Evolutionary conservation across 768 basidiomycete genomes (phyloP).

Genomic region (Holtermannia corniformis): DNA sequence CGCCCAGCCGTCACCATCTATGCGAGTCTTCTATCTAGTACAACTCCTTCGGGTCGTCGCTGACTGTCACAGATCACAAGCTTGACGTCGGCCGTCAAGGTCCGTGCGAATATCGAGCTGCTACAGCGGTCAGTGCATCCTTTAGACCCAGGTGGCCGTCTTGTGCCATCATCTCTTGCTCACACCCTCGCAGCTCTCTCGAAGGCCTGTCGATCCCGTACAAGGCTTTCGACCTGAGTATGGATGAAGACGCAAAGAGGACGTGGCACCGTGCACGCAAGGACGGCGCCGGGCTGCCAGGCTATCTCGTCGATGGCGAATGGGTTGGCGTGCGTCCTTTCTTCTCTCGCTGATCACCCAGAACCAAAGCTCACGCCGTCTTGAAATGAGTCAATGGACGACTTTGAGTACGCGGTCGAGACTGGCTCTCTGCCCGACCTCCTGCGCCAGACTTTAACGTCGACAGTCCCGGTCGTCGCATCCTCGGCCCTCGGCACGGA

Average conservation of each 20-base stretch:
- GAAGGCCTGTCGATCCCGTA: conserved; percentile 33
- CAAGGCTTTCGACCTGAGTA: conserved; percentile 28
- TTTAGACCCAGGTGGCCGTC: not conserved
- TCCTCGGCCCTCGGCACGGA: not conserved
- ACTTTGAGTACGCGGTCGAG: conserved; percentile 36
- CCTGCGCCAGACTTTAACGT: conserved; percentile 23
- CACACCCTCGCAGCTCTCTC: conserved; percentile 14
- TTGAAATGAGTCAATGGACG: conserved; percentile 29
- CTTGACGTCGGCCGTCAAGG: conserved; percentile 30
- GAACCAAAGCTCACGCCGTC: not conserved
- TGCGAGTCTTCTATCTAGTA: conserved; percentile 10
- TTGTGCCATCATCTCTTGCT: not conserved
- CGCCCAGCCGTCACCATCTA: conserved; percentile 36
- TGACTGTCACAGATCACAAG: conserved; percentile 16
- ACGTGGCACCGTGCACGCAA: conserved; percentile 32
- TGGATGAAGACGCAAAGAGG: conserved; percentile 31
- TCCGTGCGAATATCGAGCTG: conserved; percentile 27
- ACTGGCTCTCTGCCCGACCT: conserved; percentile 19
- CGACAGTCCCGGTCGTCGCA: not conserved
- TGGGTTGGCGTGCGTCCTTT: conserved; percentile 30
- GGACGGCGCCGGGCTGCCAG: conserved; percentile 27
- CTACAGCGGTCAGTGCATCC: conserved; percentile 21
- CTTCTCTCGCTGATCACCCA: not conserved
- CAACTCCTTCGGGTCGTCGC: not conserved
- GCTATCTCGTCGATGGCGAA: conserved; percentile 36